Evolutionary conservation across 306 rosid species (phyloP).

Genomic region (Cyamopsis tetragonoloba): DNA sequence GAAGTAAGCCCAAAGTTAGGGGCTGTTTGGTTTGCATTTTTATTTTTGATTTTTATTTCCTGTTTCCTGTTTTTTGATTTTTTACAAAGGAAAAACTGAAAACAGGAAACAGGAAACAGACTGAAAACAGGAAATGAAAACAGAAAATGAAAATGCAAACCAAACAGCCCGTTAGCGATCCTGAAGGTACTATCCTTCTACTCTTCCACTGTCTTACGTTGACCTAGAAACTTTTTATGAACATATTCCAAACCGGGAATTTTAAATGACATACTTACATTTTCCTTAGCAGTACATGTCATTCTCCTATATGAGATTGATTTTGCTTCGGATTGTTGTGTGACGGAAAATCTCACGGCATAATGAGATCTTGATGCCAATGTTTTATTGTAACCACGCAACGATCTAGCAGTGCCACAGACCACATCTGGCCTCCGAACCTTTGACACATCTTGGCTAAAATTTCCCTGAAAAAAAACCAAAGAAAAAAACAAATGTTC

Average conservation of each 20-base stretch:
- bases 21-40: no score
- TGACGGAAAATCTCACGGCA: slow-evolving; percentile 28
- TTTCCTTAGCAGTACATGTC: slow-evolving; percentile 43
- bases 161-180: slow-evolving; percentile 2
- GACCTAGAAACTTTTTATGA: not conserved
- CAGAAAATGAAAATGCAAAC: no score
- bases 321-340: slow-evolving; percentile 31
- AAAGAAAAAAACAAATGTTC: not conserved
- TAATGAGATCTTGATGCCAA: slow-evolving; percentile 35
- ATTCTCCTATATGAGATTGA: slow-evolving; percentile 40
- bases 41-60: no score
- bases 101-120: no score
- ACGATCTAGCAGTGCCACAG: slow-evolving; percentile 21
- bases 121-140: no score
- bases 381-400: slow-evolving; percentile 24
- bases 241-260: not conserved
- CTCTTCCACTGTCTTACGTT: not conserved
- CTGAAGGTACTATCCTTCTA: not conserved
- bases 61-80: no score
- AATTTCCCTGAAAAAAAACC: slow-evolving; percentile 27
- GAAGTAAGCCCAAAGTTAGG: not conserved
- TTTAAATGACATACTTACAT: slow-evolving; percentile 31
- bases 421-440: slow-evolving; percentile 20
- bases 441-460: slow-evolving; percentile 20
- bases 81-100: no score